Evolutionary conservation across 148 eudicot genomes (phyloP), one percentile per base, ranked within the genome.

Genomic region (Chenopodium berlandieri): DNA sequence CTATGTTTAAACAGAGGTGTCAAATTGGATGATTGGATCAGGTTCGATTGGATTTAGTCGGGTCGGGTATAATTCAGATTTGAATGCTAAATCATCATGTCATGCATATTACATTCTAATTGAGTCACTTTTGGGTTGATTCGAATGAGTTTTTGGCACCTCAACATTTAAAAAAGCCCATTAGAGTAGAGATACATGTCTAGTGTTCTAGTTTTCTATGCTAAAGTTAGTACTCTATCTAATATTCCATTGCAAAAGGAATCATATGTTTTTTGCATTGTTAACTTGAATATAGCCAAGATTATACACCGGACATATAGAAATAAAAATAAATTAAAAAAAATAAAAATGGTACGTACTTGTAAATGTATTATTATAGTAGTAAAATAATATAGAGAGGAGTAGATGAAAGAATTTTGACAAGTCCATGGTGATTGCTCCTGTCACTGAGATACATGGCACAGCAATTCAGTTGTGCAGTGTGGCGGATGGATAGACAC

Each of bases 401-500:
- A 17, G 19, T 2, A 82, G 74, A 70, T 63, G 66, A 64, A 72
- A 9, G 78, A 79, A 70, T 44, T 16, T 73, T 77, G 86, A 82
- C 85, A 82, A 78, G 84, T 82, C 82, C 48, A 82, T 72, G 83
- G 79, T 82, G 78, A 87, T 71, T 75, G 54, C 83, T 82, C 77
- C 56, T 32, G 71, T 66, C 71, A 80, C 81, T 71, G 87, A 78
- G 82, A 78, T 69, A 79, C 64, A 85, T 82, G 85, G 69, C 65
- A 83, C 85, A 81, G 78, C 87, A 85, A 82, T 82, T 85, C 83
- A 85, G 87, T 63, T 85, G 85, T 85, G 87, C 85, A 85, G 85
- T 69, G 25, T 75, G 52, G 52, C n/a, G 14, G 75, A 79, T 83
- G 14, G 75, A 79, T 83, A 79, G 82, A 67, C 85, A 79, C 75